Conservation (phyloP, 2,329 filamentous ascomycete species). For the Venturia aucupariae region DNA sequence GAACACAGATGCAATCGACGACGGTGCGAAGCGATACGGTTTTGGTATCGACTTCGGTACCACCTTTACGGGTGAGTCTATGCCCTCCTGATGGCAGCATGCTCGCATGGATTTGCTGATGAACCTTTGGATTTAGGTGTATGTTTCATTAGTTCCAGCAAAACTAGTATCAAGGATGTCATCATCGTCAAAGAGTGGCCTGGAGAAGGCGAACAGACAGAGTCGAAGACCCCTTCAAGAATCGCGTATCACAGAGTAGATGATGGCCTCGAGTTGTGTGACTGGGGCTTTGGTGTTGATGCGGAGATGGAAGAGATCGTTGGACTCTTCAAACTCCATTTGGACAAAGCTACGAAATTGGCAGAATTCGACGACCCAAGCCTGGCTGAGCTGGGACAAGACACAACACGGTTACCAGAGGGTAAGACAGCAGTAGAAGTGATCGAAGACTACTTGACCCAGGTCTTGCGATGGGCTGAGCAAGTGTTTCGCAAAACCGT, state of each 20-base stretch:
- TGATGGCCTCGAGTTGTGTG: neutral
- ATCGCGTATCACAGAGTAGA: neutral
- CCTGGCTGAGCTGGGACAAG: neutral
- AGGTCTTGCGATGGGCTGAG: neutral
- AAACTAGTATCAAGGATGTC: neutral
- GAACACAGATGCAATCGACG: too few species aligned
- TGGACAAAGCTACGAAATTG: neutral
- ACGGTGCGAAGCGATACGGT: too few species aligned
- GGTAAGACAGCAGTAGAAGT: neutral
- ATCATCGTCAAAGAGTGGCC: neutral
- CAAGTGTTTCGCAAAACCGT: neutral
- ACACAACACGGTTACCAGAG: neutral
- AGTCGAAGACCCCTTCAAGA: neutral
- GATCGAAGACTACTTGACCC: neutral
- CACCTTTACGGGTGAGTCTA: too few species aligned
- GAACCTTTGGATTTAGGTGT: neutral
- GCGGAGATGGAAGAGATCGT: slow-evolving; percentile 16
- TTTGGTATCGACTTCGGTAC: too few species aligned
- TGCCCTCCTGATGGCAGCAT: too few species aligned
- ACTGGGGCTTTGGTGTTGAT: slow-evolving; percentile 15
- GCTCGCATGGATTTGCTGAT: too few species aligned
- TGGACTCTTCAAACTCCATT: neutral
- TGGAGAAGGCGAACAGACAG: neutral
- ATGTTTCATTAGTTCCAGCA: neutral
- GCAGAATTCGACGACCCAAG: neutral